A percentile compares a stretch with the other conserved stretches of the same genome.
These are phyloP conservation scores for Annulohypoxylon bovei DNA, from an alignment of 495 filamentous ascomycete species.

Conservation along the genomic window DNA sequence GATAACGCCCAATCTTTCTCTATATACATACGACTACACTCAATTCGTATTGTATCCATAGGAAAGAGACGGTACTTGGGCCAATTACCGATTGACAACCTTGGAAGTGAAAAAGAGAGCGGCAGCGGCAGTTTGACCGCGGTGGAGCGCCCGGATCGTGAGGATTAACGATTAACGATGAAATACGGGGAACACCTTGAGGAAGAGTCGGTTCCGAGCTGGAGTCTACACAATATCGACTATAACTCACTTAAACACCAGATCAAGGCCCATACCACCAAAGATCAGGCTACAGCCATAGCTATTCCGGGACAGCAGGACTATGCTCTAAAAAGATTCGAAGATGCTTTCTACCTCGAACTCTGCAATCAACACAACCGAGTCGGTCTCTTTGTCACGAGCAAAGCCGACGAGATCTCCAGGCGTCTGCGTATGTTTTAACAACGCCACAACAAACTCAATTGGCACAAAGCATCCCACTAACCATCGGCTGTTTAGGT, in stretches of 20 bases:
- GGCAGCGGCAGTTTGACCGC: conserved; percentile 19
- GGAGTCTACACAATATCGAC: conserved; percentile 72
- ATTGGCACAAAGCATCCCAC: conserved; percentile 10
- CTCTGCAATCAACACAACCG: conserved; percentile 72
- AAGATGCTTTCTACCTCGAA: conserved; percentile 68
- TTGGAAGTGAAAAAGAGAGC: background rate
- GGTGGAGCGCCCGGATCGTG: conserved; percentile 16
- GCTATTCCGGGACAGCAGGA: conserved; percentile 71
- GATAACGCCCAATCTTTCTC: conserved; percentile 7
- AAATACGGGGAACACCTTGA: conserved; percentile 75
- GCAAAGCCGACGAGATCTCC: conserved; percentile 74
- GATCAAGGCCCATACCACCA: conserved; percentile 75
- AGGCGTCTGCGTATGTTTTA: conserved; percentile 64
- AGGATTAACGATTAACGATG: conserved; percentile 53
- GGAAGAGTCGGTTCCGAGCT: conserved; percentile 66
- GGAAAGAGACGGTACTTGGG: conserved; percentile 5
- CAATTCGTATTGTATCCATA: conserved; percentile 18
- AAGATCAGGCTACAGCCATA: conserved; percentile 67
- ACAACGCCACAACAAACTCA: conserved; percentile 12
- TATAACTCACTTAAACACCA: conserved; percentile 79
- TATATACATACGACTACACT: conserved; percentile 11
- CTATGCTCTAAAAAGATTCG: conserved; percentile 63
- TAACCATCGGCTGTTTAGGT: conserved; percentile 45
- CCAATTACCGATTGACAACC: background rate
- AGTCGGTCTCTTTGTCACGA: conserved; percentile 73